phyloP scores from a whole-genome alignment of 2,329 filamentous ascomycete species.

The Lachnellula cervina region DNA sequence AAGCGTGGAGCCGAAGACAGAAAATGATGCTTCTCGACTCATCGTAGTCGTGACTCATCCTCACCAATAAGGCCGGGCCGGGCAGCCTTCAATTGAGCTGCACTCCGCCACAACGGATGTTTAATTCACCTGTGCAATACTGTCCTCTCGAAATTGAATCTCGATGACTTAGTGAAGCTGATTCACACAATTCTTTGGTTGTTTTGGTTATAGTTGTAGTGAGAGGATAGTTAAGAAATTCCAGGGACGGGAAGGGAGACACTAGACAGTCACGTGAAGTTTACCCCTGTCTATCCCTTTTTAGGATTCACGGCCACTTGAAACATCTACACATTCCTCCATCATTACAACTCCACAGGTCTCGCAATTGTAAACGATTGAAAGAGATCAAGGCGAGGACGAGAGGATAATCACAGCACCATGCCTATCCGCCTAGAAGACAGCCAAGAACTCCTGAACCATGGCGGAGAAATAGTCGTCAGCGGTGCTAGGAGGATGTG shows the following conservation, averaged over 20 bases:
- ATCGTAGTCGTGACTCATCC: background rate
- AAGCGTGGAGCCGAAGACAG: background rate
- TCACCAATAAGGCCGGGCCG: background rate
- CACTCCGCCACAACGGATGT: background rate
- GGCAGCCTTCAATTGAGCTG: no score
- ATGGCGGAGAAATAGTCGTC: constrained; percentile 21
- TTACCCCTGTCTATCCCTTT: background rate
- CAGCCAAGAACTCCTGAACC: constrained; percentile 22
- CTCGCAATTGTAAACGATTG: background rate
- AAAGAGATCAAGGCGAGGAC: constrained; percentile 4
- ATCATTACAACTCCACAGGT: background rate
- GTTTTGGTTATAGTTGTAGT: no score
- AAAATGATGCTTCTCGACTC: background rate
- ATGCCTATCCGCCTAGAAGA: constrained; percentile 17
- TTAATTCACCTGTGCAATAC: no score
- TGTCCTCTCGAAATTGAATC: no score
- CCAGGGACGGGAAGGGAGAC: background rate
- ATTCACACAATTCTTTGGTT: no score
- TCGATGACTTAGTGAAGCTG: no score
- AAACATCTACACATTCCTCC: background rate
- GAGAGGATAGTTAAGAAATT: no score
- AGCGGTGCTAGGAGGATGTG: constrained; percentile 42
- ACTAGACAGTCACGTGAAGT: background rate
- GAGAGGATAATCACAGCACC: constrained; percentile 3
- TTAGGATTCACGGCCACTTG: background rate